Evolutionary conservation across 2,329 filamentous ascomycete species (phyloP), one percentile per base, ranked within the genome.

Genomic region (Nectriaceae sp.): DNA sequence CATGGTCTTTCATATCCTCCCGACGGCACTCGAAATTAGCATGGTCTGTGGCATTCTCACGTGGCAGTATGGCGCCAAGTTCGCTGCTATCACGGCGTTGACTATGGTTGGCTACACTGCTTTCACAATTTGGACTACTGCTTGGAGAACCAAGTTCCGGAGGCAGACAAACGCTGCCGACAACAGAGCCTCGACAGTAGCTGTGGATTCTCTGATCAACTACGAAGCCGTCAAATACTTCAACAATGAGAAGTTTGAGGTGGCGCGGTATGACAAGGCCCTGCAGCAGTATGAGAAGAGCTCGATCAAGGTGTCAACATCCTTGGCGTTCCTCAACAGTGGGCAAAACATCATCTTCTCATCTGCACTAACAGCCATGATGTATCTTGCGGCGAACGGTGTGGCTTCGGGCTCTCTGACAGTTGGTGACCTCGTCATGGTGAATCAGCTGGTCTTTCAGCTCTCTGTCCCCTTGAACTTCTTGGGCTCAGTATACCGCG

Each of bases 221-320:
- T 99, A 97, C 65, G 94, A 99, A 71, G 93, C 95, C 13, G 94
- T 99, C 65, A 99, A 99, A 72, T 96, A 97, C 74, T 99, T 97
- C 75, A 99, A 99, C 75, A 99, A 99, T 64, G 95, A 99, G 66
- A 90, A 88, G 57, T 97, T 91, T 57, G 94, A 99, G 73, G 90
- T 96, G 37, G 80, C 82, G 24, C 84, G 94, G 36, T 99, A 99
- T 68, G 92, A 97, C 70, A 83, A 86, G 60, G 91, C 94, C 0
- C 76, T 99, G 20, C 80, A 85, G 56, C 81, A 87, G 50, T 99
- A 99, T 68, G 90, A 99, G 68, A 88, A 88, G 67, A 92, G 91
- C 49, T 96, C 91, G 15, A 97, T 99, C 76, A 97, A 97, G 67
- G 89, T 99, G 26, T 90, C 90, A 10, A 99, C 94, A 0, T 97